Percentiles rank a stretch among this genome's conserved stretches.
phyloP scores from a whole-genome alignment of 176 grass and related monocot species.

The Alopecurus myosuroides region DNA sequence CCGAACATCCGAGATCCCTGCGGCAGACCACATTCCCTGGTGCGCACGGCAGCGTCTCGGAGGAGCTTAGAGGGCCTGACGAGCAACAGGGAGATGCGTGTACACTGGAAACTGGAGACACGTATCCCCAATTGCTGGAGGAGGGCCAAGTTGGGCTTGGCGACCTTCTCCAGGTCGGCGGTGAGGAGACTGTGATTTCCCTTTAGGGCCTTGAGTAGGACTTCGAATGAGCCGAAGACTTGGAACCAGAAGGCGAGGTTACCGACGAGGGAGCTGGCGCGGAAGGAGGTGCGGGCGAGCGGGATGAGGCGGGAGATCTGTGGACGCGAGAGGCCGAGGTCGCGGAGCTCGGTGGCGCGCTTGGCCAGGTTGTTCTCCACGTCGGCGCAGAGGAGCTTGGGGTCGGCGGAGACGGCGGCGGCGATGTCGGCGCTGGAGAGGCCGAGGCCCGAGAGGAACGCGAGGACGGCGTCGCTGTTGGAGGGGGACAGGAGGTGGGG shows the following conservation, averaged over 20 bases:
- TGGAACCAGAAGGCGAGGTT: constrained; percentile 18
- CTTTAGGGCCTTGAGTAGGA: not conserved
- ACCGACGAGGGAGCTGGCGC: not conserved
- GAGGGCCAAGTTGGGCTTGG: constrained; percentile 32
- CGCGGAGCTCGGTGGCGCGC: not conserved
- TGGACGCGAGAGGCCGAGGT: not conserved
- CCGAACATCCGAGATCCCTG: not conserved
- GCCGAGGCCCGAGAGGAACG: constrained; percentile 25
- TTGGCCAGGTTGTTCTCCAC: not conserved
- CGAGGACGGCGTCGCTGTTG: constrained; percentile 17
- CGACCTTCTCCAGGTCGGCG: not conserved
- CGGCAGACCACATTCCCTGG: not conserved
- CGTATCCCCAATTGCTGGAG: constrained; percentile 7
- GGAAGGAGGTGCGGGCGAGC: not conserved
- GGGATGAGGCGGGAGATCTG: constrained; percentile 20
- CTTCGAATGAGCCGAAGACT: constrained; percentile 16
- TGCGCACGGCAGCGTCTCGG: not conserved
- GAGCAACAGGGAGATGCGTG: not conserved
- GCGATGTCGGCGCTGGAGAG: not conserved
- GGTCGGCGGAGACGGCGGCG: not conserved
- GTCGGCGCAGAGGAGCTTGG: not conserved
- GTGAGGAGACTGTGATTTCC: not conserved
- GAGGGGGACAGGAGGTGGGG: constrained; percentile 10
- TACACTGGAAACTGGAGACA: not conserved
- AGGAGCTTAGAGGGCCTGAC: not conserved